Evolutionary conservation across 225 moss, liverwort and hornwort species (phyloP).

Genomic region (Straminergon stramineum): DNA sequence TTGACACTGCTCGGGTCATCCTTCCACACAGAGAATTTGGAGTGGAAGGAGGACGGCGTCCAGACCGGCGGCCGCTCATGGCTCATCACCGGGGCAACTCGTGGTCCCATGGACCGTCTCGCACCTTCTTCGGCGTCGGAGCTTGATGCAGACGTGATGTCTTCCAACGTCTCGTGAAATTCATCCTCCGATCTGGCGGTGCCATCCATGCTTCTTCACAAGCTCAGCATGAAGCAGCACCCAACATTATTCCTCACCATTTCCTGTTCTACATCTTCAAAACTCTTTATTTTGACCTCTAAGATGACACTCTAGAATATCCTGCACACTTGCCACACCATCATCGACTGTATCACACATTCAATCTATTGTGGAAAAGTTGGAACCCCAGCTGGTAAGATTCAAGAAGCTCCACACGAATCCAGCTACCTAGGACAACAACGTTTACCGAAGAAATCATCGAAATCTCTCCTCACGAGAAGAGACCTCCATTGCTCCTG

Average conservation of each 20-base stretch:
- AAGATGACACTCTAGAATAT: not conserved
- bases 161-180: constrained; percentile 89
- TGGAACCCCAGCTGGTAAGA: not conserved
- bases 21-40: constrained; percentile 58
- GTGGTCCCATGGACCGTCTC: constrained; percentile 12
- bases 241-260: constrained; percentile 1
- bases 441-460: not conserved
- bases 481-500: not conserved
- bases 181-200: constrained; percentile 64
- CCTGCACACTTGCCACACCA: not conserved
- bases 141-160: constrained; percentile 68
- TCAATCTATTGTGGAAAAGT: not conserved
- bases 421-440: not conserved
- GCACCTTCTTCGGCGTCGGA: constrained; percentile 61
- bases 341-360: not conserved
- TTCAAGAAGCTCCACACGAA: not conserved
- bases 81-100: constrained; percentile 30
- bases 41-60: constrained; percentile 38
- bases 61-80: constrained; percentile 54
- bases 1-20: constrained; percentile 40
- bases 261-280: not conserved
- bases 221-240: constrained; percentile 4
- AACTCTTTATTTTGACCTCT: not conserved
- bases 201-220: constrained; percentile 44
- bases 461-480: not conserved